Conservation (phyloP, 805 yeast genomes). For the Pachysolen tannophilus region DNA sequence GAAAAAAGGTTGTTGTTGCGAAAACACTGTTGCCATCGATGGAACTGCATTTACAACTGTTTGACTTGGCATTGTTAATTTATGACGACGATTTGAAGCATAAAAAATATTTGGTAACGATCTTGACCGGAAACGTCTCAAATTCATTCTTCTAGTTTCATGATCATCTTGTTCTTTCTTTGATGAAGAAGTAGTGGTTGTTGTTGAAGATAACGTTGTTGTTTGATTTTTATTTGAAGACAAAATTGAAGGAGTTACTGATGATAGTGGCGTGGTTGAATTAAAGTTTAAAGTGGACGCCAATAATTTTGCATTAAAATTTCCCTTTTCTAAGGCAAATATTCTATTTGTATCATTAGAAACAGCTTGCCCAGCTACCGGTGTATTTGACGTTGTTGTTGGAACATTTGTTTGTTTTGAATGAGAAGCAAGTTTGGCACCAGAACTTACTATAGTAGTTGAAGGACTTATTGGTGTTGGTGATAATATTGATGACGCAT, state of each 20-base stretch:
- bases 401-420: neutral
- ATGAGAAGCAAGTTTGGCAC: neutral
- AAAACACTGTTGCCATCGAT: slow-evolving; percentile 7
- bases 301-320: no score
- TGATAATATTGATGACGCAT: neutral
- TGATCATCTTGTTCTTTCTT: slow-evolving; percentile 4
- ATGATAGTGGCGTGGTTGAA: no score
- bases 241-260: neutral
- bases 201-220: slow-evolving; percentile 1
- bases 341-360: neutral
- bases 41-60: slow-evolving; percentile 6
- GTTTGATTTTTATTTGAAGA: neutral
- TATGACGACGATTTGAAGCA: slow-evolving; percentile 6
- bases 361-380: neutral
- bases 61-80: slow-evolving; percentile 3
- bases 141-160: no score
- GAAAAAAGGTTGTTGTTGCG: slow-evolving; percentile 8
- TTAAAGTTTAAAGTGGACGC: no score
- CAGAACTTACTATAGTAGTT: neutral
- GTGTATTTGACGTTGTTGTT: slow-evolving; percentile 5
- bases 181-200: neutral
- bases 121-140: slow-evolving; percentile 7
- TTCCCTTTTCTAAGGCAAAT: no score
- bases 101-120: slow-evolving; percentile 9
- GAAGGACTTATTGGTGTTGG: neutral